Conservation (phyloP, 345 rosid genomes). For the Excoecaria agallocha region DNA sequence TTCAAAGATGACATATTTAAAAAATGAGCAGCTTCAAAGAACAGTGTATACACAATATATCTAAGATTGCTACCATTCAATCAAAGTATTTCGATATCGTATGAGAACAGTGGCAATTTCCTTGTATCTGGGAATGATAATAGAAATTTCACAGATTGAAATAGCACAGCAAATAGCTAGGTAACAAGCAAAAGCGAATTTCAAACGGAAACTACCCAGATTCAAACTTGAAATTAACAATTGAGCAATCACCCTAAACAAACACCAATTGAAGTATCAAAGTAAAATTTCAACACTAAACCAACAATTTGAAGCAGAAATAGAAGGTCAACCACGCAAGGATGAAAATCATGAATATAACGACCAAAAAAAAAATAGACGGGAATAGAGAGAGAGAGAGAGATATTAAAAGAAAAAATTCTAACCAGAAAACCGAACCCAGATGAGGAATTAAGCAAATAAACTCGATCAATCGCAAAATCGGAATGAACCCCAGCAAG, state of each 20-base stretch:
- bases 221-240: neutral
- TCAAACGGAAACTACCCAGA: slow-evolving; percentile 1
- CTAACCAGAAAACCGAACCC: slow-evolving; percentile 22
- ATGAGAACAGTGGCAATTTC: no score
- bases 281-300: neutral
- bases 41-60: neutral
- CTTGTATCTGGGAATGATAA: no score
- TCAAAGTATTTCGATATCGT: no score
- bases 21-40: neutral
- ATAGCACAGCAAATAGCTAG: neutral
- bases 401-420: neutral
- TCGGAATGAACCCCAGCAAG: slow-evolving; percentile 9
- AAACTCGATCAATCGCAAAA: slow-evolving; percentile 14
- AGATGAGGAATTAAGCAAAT: slow-evolving; percentile 16
- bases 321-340: no score
- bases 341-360: neutral
- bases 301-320: neutral
- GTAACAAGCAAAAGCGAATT: neutral
- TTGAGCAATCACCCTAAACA: neutral
- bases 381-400: neutral
- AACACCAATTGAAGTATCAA: neutral
- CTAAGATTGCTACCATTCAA: neutral
- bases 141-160: neutral
- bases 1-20: neutral
- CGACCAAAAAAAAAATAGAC: neutral